Base-by-base conservation (phyloP, 1,139 yeast genomes). In the Lipomyces yarrowii region DNA sequence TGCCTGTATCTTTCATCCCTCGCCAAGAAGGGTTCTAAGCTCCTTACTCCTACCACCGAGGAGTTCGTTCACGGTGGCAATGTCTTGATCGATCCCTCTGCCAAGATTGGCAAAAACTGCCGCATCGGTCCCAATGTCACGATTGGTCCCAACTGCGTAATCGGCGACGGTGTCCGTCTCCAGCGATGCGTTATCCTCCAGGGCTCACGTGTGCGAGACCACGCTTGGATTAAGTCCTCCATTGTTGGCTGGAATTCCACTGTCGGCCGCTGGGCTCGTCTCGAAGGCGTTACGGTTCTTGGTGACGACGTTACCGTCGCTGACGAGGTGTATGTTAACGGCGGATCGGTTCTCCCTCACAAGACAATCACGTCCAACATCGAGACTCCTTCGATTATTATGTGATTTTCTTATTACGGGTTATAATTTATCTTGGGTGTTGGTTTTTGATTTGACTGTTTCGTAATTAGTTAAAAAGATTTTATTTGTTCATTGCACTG, bases 231-330 rank as follows among this genome's bases (percentile, higher is more conserved):
- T 76, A 93, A 94, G 83, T 90, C 96, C 76, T 90, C 99, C 76
- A 94, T 96, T 80, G 96, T 96, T 73, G 99, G 99, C 75, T 96
- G 99, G 99, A 90, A 92, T 86, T 93, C 98, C 70, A 90, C 93
- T 76, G 93, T 96, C 75, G 99, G 99, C 79, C 88, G 88, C 81
- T 94, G 99, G 99, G 97, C 98, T 72, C 92, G 99, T 85, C 88
- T 96, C 73, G 99, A 94, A 82, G 97, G 97, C 83, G 91, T 88
- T 75, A 91, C 98, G 71, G 99, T 96, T 69, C 87, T 96, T 77
- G 99, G 99, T 83, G 99, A 96, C 81, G 99, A 96, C 74, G 99
- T 96, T 74, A 96, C 93, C 80, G 91, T 96, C 78, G 92, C 93
- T 85, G 98, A 96, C 79, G 99, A 94, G 85, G 86, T 96, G 78